A percentile compares a stretch with the other conserved stretches of the same genome.
Evolutionary conservation across 164 flowering plant genomes (phyloP).

Genomic region (Hamamelis virginiana): DNA sequence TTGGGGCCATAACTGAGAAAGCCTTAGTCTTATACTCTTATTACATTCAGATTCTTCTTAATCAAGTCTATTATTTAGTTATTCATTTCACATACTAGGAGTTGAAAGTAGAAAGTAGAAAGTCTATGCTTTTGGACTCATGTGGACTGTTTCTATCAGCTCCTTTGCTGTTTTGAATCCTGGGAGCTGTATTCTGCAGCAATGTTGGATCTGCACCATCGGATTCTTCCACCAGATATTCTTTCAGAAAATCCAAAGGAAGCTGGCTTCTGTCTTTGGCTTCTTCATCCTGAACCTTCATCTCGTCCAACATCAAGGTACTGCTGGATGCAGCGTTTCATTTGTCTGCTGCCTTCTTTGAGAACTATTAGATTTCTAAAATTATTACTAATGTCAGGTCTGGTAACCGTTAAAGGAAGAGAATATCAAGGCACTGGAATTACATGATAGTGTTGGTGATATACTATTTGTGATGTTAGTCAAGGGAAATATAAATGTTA

Average conservation of each 20-base stretch:
- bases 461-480: neutral
- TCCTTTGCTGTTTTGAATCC: constrained; percentile 55
- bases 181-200: constrained; percentile 38
- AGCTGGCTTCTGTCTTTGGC: constrained; percentile 73
- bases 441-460: neutral
- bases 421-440: neutral
- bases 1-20: neutral
- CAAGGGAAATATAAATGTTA: neutral
- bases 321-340: neutral
- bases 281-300: constrained; percentile 71
- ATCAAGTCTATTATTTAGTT: neutral
- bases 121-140: constrained; percentile 8
- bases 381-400: neutral
- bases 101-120: too few relatives aligned
- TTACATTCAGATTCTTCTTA: neutral
- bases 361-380: neutral
- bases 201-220: constrained; percentile 55
- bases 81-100: neutral
- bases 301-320: constrained; percentile 70
- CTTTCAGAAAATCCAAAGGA: constrained; percentile 58
- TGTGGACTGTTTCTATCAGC: constrained; percentile 37
- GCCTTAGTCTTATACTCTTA: neutral
- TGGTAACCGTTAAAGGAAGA: neutral
- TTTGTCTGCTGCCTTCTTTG: neutral
- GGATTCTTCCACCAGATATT: constrained; percentile 69